Base-by-base conservation (phyloP, 148 eudicot genomes). In the Nyssa sinensis region DNA sequence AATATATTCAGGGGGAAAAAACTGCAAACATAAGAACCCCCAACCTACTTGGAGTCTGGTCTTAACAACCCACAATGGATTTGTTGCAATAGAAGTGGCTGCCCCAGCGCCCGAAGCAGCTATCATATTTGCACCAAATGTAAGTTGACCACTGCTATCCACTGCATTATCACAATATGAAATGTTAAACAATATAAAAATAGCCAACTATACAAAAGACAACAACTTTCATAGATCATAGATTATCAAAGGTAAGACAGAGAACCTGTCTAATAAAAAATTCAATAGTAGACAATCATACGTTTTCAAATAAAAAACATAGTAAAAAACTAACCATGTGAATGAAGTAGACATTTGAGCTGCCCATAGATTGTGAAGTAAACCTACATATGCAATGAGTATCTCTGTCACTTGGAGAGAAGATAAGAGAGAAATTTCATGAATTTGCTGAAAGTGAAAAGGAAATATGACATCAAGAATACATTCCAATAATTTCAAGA, bases 1-100 rank as follows among this genome's bases (percentile, higher is more conserved):
- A n/a, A n/a, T n/a, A n/a, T n/a, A n/a, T n/a, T n/a, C n/a, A n/a
- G n/a, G n/a, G n/a, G n/a, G n/a, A 31, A 58, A 35, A 67, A 75
- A 30, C 32, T 61, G 67, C 62, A 62, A 37, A 31, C 3, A 39
- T 12, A 44, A 76, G 61, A 69, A 61, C 55, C 57, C 27, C 79
- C 74, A 79, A 86, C 95, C 88, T 82, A 94, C 98, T 86, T 94
- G 98, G 69, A 94, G 95, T 71, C 98, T 84, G 71, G 98, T 94
- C 92, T 94, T 94, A 67, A 94, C 98, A 80, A 94, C 98, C 98
- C 98, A 94, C 79, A 94, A 75, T 14, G 98, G 98, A 88, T 94
- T 94, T 66, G 97, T 86, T 34, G 88, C 69, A 66, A 87, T 78
- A 69, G 97, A 84, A 37, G 97, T 94, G 72, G 88, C 90, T 67